phyloP scores from a whole-genome alignment of 768 basidiomycete genomes.

The Kwoniella newhampshirensis region DNA sequence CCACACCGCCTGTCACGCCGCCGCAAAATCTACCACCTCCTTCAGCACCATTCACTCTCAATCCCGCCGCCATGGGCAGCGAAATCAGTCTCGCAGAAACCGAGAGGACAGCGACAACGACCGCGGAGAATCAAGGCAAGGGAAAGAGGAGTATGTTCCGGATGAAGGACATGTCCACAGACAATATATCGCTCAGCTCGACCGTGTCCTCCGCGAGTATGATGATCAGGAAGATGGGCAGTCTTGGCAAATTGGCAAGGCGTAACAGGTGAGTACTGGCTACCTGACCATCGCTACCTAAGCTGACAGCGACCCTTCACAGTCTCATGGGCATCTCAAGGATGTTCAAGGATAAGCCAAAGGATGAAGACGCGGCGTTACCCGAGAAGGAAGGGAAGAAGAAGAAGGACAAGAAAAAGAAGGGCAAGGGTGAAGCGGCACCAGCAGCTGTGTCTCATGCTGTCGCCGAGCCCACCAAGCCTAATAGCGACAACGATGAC shows the following conservation, averaged over 20 bases:
- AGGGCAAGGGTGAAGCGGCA: slow-evolving; percentile 58
- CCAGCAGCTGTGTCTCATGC: slow-evolving; percentile 75
- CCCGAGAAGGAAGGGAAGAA: slow-evolving; percentile 55
- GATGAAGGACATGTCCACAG: slow-evolving; percentile 81
- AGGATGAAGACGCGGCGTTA: slow-evolving; percentile 60
- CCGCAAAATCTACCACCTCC: slow-evolving; percentile 37
- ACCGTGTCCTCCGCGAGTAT: slow-evolving; percentile 93
- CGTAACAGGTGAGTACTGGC: slow-evolving; percentile 61
- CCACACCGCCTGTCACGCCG: slow-evolving; percentile 46
- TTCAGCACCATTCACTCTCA: slow-evolving; percentile 29
- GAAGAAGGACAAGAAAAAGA: slow-evolving; percentile 56
- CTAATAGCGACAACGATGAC: slow-evolving; percentile 51
- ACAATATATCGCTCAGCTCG: slow-evolving; percentile 91
- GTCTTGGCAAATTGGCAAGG: slow-evolving; percentile 81
- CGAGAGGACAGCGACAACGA: slow-evolving; percentile 46
- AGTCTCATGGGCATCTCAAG: slow-evolving; percentile 87
- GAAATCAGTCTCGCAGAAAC: slow-evolving; percentile 43
- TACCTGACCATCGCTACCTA: neutral
- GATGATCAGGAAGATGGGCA: slow-evolving; percentile 91
- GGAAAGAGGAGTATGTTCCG: slow-evolving; percentile 71
- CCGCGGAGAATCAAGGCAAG: slow-evolving; percentile 55
- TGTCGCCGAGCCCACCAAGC: slow-evolving; percentile 76
- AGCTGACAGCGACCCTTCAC: slow-evolving; percentile 2
- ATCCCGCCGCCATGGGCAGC: slow-evolving; percentile 30
- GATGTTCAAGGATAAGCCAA: slow-evolving; percentile 80